Conservation (phyloP, 2,329 filamentous ascomycete species). For the Cercospora sojina region DNA sequence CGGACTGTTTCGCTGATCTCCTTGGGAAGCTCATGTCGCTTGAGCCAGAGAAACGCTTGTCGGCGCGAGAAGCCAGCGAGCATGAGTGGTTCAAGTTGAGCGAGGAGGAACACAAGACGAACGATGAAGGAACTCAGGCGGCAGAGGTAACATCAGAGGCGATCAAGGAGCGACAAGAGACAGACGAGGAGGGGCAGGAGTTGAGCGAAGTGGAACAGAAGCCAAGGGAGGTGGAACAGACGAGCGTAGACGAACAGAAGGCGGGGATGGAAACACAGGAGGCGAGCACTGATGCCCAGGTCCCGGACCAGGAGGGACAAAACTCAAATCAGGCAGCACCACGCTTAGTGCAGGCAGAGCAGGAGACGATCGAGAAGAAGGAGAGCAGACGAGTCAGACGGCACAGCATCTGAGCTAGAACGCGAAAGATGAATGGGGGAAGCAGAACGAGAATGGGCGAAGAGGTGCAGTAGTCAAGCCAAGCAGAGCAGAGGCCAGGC, state of each 20-base stretch:
- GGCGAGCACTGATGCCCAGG: too few species aligned
- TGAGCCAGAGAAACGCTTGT: not conserved
- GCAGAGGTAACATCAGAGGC: too few species aligned
- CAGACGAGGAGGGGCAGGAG: too few species aligned
- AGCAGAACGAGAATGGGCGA: not conserved
- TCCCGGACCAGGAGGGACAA: too few species aligned
- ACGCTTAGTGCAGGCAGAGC: not conserved
- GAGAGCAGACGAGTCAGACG: not conserved
- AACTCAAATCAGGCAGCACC: not conserved
- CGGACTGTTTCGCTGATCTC: not conserved
- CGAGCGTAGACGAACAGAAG: not conserved
- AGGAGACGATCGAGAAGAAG: not conserved
- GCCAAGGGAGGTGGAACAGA: too few species aligned
- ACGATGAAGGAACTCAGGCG: not conserved
- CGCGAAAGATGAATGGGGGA: not conserved
- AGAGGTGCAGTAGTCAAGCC: not conserved
- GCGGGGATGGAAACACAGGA: too few species aligned
- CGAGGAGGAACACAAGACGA: not conserved
- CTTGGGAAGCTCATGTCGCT: not conserved
- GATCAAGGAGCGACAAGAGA: not conserved
- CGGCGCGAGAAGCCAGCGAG: not conserved
- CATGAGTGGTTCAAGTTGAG: not conserved
- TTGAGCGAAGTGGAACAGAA: too few species aligned
- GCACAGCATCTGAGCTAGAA: not conserved
- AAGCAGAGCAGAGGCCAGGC: not conserved